Evolutionary conservation across 2,329 filamentous ascomycete genomes (phyloP).

Genomic region (Scolecobasidium constrictum): DNA sequence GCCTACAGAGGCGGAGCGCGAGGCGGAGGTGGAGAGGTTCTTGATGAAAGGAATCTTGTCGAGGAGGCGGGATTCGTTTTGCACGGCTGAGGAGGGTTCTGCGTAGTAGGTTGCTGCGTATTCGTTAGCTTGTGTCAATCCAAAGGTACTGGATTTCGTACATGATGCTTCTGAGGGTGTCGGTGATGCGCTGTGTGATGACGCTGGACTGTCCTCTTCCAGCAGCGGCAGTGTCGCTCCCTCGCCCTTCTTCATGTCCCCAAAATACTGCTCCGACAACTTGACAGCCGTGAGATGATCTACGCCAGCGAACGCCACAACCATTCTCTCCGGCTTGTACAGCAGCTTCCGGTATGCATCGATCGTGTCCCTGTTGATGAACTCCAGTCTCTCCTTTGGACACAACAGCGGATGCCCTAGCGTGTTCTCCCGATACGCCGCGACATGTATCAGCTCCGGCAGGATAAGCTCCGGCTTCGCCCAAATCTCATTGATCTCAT

Average conservation of each 20-base stretch:
- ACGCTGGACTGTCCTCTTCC: constrained; percentile 38
- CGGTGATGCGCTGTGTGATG: constrained; percentile 20
- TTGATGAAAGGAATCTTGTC: constrained; percentile 87
- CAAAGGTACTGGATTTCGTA: constrained; percentile 16
- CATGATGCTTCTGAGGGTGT: constrained; percentile 24
- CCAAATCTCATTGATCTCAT: constrained; percentile 97
- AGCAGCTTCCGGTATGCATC: constrained; percentile 72
- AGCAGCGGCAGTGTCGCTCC: constrained; percentile 41
- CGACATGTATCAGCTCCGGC: constrained; percentile 89
- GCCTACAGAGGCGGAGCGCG: constrained; percentile 44
- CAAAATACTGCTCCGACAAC: constrained; percentile 77
- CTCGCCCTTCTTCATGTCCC: constrained; percentile 62
- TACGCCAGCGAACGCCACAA: constrained; percentile 90
- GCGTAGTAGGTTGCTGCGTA: constrained; percentile 9
- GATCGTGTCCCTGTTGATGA: constrained; percentile 65
- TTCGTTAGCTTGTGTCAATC: constrained; percentile 4
- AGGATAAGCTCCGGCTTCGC: constrained; percentile 92
- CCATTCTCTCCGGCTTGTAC: constrained; percentile 81
- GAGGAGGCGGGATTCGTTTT: constrained; percentile 55
- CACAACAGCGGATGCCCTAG: constrained; percentile 88
- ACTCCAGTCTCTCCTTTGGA: constrained; percentile 66
- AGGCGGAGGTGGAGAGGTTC: constrained; percentile 67
- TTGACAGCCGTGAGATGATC: constrained; percentile 69
- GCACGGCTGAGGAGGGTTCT: constrained; percentile 26
- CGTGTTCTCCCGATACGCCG: constrained; percentile 92